Conservation (phyloP, 2,329 filamentous ascomycete species). For the Akanthomyces uredinophilus region DNA sequence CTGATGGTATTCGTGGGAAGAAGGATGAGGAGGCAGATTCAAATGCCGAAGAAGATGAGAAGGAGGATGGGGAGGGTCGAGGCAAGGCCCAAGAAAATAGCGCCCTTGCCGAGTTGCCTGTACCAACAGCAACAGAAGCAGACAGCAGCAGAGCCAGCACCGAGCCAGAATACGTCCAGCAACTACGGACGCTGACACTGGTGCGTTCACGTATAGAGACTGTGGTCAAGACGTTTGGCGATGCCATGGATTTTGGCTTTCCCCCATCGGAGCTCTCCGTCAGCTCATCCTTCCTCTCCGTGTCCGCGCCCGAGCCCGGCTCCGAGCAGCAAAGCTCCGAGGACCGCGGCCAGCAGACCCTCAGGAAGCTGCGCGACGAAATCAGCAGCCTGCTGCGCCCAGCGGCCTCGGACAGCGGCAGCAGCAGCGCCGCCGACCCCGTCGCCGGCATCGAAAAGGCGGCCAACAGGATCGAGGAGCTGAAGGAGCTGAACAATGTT, state of each 20-base stretch:
- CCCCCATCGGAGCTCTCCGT: constrained; percentile 83
- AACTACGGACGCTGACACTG: constrained; percentile 75
- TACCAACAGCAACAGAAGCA: not conserved
- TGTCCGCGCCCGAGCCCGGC: constrained; percentile 76
- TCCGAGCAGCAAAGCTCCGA: constrained; percentile 63
- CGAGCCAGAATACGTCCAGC: constrained; percentile 66
- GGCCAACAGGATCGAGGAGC: constrained; percentile 65
- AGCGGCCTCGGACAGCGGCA: constrained; percentile 29
- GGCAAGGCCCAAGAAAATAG: constrained; percentile 15
- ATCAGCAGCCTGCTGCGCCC: constrained; percentile 60
- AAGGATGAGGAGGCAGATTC: constrained; percentile 20
- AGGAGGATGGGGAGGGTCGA: not conserved
- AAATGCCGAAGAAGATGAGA: constrained; percentile 17
- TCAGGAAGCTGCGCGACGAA: constrained; percentile 64
- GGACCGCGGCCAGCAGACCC: constrained; percentile 80
- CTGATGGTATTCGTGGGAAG: constrained; percentile 37
- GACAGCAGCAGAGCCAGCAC: constrained; percentile 22
- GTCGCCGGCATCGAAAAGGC: constrained; percentile 69
- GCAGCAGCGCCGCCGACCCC: constrained; percentile 36
- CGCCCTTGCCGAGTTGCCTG: constrained; percentile 2
- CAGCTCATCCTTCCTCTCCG: constrained; percentile 79
- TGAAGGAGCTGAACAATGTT: constrained; percentile 70
- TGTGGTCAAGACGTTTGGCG: constrained; percentile 86
- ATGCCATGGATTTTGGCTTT: constrained; percentile 92
- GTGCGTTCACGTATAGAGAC: constrained; percentile 81